Evolutionary conservation across 805 yeast species (phyloP).

Genomic region (Scheffersomyces spartinae): DNA sequence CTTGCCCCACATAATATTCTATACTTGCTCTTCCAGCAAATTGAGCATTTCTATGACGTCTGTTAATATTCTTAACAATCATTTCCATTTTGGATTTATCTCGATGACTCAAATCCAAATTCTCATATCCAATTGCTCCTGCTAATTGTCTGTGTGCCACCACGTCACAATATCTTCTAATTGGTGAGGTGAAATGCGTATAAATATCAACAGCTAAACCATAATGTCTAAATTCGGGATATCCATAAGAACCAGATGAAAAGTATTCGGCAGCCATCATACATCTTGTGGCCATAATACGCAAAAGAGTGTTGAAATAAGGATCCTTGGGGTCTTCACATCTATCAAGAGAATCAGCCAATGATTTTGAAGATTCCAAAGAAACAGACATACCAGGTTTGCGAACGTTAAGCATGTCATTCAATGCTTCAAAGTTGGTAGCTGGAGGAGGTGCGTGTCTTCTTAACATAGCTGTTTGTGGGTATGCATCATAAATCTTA

Average conservation of each 20-base stretch:
- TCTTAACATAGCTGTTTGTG: conserved; percentile 97
- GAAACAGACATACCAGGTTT: conserved; percentile 62
- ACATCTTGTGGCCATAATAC: conserved; percentile 97
- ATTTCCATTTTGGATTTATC: conserved; percentile 85
- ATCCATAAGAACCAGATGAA: conserved; percentile 80
- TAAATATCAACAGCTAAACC: conserved; percentile 96
- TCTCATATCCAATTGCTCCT: conserved; percentile 94
- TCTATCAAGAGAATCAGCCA: conserved; percentile 88
- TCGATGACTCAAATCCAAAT: conserved; percentile 67
- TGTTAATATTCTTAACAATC: conserved; percentile 81
- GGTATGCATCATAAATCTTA: conserved; percentile 83
- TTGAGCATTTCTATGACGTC: conserved; percentile 94
- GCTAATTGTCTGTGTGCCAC: conserved; percentile 97
- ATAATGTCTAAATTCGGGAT: conserved; percentile 89
- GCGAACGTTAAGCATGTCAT: conserved; percentile 77
- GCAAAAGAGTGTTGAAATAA: conserved; percentile 82
- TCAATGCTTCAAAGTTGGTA: conserved; percentile 78
- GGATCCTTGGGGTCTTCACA: conserved; percentile 77
- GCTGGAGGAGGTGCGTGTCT: conserved; percentile 97
- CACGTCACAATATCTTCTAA: conserved; percentile 94
- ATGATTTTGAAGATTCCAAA: conserved; percentile 75
- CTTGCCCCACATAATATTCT: conserved; percentile 97
- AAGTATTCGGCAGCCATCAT: conserved; percentile 99
- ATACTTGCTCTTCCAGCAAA: conserved; percentile 98
- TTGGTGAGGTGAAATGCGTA: conserved; percentile 97